phyloP scores from a whole-genome alignment of 2,329 filamentous ascomycete genomes.

The Ophiosphaerella narmari region DNA sequence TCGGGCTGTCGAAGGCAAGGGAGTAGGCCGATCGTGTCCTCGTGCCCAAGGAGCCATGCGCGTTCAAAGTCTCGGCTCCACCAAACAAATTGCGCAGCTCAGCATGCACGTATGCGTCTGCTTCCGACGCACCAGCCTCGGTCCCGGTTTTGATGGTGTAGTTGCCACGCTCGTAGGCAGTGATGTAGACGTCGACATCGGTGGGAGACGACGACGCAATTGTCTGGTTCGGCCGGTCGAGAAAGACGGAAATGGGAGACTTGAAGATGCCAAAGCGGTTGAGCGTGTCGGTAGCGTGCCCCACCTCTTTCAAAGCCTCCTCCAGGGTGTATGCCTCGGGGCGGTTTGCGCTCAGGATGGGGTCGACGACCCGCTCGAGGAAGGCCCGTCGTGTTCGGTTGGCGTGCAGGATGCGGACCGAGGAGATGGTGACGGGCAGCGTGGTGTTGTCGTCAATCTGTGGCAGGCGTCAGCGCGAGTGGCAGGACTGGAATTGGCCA shows the following conservation, averaged over 20 bases:
- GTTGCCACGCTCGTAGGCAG: slow-evolving; percentile 77
- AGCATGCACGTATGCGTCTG: slow-evolving; percentile 87
- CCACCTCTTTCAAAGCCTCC: slow-evolving; percentile 73
- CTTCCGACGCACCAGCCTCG: slow-evolving; percentile 90
- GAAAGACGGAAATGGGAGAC: slow-evolving; percentile 77
- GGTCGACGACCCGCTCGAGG: slow-evolving; percentile 78
- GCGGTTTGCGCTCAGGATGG: slow-evolving; percentile 71
- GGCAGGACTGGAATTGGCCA: slow-evolving; percentile 2
- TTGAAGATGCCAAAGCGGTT: slow-evolving; percentile 87
- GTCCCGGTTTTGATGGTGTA: slow-evolving; percentile 93
- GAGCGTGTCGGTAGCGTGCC: slow-evolving; percentile 73
- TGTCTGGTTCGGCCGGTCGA: slow-evolving; percentile 74
- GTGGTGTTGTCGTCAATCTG: slow-evolving; percentile 82
- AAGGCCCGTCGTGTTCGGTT: slow-evolving; percentile 82
- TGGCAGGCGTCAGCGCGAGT: slow-evolving; percentile 8
- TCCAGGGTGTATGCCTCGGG: slow-evolving; percentile 75
- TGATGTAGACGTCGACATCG: slow-evolving; percentile 80
- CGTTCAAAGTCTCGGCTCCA: slow-evolving; percentile 84
- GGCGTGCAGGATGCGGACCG: slow-evolving; percentile 81
- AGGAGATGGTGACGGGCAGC: slow-evolving; percentile 84
- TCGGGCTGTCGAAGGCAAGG: slow-evolving; percentile 79
- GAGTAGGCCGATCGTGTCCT: slow-evolving; percentile 91
- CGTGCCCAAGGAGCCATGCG: slow-evolving; percentile 87
- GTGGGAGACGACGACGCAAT: slow-evolving; percentile 72
- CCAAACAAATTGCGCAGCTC: slow-evolving; percentile 92